Conservation (phyloP, 371 early-diverging fungal species). For the Saksenaea oblongispora region DNA sequence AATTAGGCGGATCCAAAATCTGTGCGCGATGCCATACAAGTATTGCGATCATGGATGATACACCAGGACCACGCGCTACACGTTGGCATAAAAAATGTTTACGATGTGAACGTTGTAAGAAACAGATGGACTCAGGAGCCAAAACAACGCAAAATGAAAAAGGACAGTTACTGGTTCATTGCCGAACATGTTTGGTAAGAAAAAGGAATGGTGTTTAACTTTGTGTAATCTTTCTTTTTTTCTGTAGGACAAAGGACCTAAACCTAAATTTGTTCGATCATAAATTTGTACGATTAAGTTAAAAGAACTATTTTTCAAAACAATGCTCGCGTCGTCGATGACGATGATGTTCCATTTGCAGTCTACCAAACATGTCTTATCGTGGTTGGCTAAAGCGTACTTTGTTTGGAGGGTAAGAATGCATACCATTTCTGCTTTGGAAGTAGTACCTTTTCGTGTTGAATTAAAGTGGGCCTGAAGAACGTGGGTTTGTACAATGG, state of each 20-base stretch:
- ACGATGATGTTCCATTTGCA: no score
- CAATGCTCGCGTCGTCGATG: no score
- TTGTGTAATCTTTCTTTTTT: neutral
- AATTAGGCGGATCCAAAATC: slow-evolving; percentile 55
- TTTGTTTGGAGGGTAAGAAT: no score
- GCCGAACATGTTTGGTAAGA: slow-evolving; percentile 42
- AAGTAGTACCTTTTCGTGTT: no score
- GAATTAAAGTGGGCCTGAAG: no score
- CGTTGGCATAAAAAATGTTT: slow-evolving; percentile 68
- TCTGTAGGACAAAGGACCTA: neutral
- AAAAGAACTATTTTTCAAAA: no score
- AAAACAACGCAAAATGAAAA: slow-evolving; percentile 43
- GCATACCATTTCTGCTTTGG: no score
- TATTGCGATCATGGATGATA: slow-evolving; percentile 60
- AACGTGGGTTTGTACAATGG: no score
- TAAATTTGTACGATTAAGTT: neutral
- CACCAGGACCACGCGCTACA: slow-evolving; percentile 55
- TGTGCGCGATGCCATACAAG: slow-evolving; percentile 55
- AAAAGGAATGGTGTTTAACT: neutral
- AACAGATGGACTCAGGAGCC: slow-evolving; percentile 60
- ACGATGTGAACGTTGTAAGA: slow-evolving; percentile 51
- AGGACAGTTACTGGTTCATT: slow-evolving; percentile 42
- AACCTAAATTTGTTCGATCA: slow-evolving; percentile 1
- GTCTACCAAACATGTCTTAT: no score
- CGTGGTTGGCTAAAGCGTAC: no score